Conservation (phyloP, 2,329 filamentous ascomycete genomes). For the Aspergillus amoenus region DNA sequence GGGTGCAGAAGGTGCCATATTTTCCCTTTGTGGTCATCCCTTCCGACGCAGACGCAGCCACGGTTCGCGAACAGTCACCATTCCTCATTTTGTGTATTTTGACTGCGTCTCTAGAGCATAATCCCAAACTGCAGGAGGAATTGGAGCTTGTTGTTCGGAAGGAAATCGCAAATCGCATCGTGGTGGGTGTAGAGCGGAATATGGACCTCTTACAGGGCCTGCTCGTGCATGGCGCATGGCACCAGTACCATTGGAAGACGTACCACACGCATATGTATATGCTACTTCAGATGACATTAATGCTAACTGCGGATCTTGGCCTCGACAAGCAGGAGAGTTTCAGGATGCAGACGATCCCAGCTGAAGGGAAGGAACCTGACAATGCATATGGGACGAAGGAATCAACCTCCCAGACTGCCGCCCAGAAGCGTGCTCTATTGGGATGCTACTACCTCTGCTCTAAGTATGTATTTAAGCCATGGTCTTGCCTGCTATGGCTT, state of each 20-base stretch:
- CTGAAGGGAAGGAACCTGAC: neutral
- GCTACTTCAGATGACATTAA: neutral
- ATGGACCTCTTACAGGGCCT: constrained; percentile 13
- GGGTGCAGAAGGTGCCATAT: constrained; percentile 11
- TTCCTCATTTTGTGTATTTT: constrained; percentile 11
- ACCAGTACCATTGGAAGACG: constrained; percentile 13
- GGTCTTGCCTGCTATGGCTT: too few relatives aligned
- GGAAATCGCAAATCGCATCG: neutral
- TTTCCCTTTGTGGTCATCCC: constrained; percentile 13
- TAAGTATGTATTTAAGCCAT: neutral
- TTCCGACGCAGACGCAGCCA: neutral
- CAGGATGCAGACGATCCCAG: neutral
- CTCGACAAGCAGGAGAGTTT: neutral
- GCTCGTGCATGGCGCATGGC: constrained; percentile 14
- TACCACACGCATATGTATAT: constrained; percentile 13
- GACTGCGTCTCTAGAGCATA: constrained; percentile 3
- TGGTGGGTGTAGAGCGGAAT: constrained; percentile 9
- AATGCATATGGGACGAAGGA: neutral
- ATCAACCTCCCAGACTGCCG: neutral
- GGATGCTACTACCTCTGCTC: constrained; percentile 13
- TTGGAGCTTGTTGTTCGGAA: constrained; percentile 4
- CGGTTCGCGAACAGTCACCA: constrained; percentile 1
- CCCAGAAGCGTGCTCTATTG: constrained; percentile 9
- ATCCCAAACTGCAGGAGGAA: neutral
- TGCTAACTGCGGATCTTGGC: too few relatives aligned